Evolutionary conservation across 2,329 filamentous ascomycete genomes (phyloP), one percentile per base, ranked within the genome.

Genomic region (Fusarium foetens): DNA sequence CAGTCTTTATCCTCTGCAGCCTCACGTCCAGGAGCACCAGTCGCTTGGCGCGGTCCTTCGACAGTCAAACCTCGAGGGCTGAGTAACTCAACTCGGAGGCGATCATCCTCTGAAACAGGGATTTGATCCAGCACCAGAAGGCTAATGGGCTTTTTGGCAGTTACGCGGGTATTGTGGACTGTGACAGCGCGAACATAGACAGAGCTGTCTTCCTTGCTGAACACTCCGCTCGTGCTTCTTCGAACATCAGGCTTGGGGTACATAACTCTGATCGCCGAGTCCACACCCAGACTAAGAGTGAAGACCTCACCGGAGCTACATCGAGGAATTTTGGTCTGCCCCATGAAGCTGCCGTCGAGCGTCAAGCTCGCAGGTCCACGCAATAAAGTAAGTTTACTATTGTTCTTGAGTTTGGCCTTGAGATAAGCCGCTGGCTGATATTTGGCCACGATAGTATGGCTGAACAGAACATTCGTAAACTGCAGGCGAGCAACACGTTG

Each of bases 281-380:
- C 89, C 9, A 90, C 82, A n/a, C 90, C 90, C 0, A 92, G 82
- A 52, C 83, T 83, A 3, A 92, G 80, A 27, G 79, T 81, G 76
- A 92, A 87, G 3, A 77, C 72, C 57, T 89, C 87, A 41, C 88
- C 87, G 0, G 88, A 81, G 49, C 84, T 86, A 76, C 88, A 90
- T 35, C 86, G 85, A 4, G 89, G 87, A 38, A 91, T 81, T 1
- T 77, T 81, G 4, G 86, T 85, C 61, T 87, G 87, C 7, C 90
- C 89, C 60, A 92, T 81, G 79, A 91, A 92, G 13, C 84, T 84
- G 6, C 88, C 88, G 75, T 92, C 90, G n/a, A 92, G 85, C 1
- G 88, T 91, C 12, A 92, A 81, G 9, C 89, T 88, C 0, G 85
- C 84, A 3, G 84, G 83, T 8, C 89, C 89, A 54, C 82, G 82